These are phyloP conservation scores for Colletotrichum phormii DNA, from an alignment of 2,329 filamentous ascomycete genomes.

Conservation along the genomic window DNA sequence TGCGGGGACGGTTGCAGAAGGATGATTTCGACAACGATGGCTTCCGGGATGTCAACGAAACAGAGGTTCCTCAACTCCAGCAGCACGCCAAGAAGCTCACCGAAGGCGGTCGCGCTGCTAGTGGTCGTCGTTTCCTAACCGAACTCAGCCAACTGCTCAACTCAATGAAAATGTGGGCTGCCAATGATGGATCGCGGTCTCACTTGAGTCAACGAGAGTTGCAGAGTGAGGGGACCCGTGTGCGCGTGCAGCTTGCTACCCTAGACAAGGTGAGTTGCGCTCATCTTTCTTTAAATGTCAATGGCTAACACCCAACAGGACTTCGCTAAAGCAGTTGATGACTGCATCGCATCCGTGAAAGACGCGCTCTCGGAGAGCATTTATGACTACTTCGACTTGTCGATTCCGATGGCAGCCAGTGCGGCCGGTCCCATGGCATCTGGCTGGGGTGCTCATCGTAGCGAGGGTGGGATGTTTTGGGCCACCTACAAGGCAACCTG, in stretches of 20 bases:
- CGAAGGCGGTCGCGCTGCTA: constrained; percentile 35
- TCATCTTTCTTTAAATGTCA: neutral
- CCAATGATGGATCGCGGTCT: constrained; percentile 38
- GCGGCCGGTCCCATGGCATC: constrained; percentile 37
- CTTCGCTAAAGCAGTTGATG: constrained; percentile 33
- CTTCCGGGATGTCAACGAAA: constrained; percentile 64
- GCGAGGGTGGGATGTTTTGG: constrained; percentile 40
- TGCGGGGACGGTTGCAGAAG: constrained; percentile 64
- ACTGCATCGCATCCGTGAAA: constrained; percentile 36
- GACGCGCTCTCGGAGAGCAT: constrained; percentile 39
- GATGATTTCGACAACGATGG: constrained; percentile 62
- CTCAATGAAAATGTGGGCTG: constrained; percentile 42
- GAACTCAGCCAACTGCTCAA: constrained; percentile 40
- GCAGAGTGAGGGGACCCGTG: constrained; percentile 27
- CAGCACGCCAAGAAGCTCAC: constrained; percentile 51
- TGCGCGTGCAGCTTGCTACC: constrained; percentile 32
- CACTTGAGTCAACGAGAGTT: constrained; percentile 37
- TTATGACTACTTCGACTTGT: constrained; percentile 39
- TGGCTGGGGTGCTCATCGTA: constrained; percentile 39
- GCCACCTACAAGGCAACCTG: constrained; percentile 44
- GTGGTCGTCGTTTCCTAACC: constrained; percentile 40
- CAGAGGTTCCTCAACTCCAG: constrained; percentile 70
- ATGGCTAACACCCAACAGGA: constrained; percentile 28
- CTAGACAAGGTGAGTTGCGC: constrained; percentile 30
- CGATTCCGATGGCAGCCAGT: constrained; percentile 36